Base-by-base conservation (phyloP, 148 eudicot genomes). In the Vaccinium myrtillus region DNA sequence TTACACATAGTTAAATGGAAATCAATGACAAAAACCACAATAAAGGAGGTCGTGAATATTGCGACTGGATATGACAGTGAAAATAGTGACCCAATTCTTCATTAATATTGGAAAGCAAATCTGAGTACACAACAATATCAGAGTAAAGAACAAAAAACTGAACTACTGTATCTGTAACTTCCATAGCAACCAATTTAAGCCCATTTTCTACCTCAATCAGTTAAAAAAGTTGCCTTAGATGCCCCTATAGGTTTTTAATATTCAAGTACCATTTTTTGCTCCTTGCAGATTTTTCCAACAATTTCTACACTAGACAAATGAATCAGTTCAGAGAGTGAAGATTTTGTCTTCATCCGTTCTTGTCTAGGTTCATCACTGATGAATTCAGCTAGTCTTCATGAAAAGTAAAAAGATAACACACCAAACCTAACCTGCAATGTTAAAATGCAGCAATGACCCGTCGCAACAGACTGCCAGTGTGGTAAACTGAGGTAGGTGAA, bases 381-480 rank as follows among this genome's bases (percentile, higher is more conserved):
- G 65, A 27, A 15, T 19, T 30, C 51, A 53, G 15, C 5, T 6
- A 2, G 32, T 48, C 10, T 14, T 15, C 65, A 51, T 78, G 63
- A 78, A 77, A 77, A 77, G 79, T 2, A 80, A 27, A 3, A 16
- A 70, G 18, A 6, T n/a, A 55, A 81, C 23, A 76, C 55, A 82
- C 48, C 3, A 5, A 27, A 80, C 80, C 84, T 87, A 81, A 95
- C 99, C 96, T 95, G 99, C 91, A 89, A 78, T 15, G 98, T 91
- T 77, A 92, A 90, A 77, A 97, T 95, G 88, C 94, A 90, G 89
- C 99, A 97, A 88, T 97, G 99, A 75, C 98, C 99, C 2, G 94
- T 93, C 23, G 90, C 93, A 86, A 97, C 88, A 3, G 98, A 94
- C 85, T 92, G 94, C 89, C 89, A 90, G 30, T 90, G 96, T 8